These are phyloP conservation scores for Cystofilobasidium bisporidii DNA, from an alignment of 768 basidiomycete genomes.

Conservation along the genomic window DNA sequence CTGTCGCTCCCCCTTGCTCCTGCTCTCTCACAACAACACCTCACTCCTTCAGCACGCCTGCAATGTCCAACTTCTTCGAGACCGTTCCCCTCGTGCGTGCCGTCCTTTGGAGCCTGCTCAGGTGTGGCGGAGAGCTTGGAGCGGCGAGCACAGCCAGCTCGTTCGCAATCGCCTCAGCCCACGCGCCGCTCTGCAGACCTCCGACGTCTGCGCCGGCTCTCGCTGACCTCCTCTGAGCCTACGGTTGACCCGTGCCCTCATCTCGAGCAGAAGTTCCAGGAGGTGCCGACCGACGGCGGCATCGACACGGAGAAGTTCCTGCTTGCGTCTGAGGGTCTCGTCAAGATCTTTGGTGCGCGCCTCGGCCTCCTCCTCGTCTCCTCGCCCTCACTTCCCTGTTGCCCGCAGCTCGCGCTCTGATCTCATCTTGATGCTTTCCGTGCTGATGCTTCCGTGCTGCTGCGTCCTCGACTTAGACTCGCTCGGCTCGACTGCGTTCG, in stretches of 20 bases:
- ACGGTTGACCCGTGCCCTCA: no score
- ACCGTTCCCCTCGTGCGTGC: conserved; percentile 31
- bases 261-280: conserved; percentile 76
- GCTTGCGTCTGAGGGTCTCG: conserved; percentile 77
- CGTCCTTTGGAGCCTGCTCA: background rate
- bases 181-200: background rate
- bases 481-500: conserved; percentile 74
- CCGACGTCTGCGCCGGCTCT: background rate
- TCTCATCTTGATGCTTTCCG: no score
- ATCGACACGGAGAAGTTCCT: conserved; percentile 81
- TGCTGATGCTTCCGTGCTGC: no score
- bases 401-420: no score
- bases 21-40: background rate
- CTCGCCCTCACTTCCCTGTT: no score
- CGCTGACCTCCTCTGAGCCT: no score
- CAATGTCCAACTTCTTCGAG: conserved; percentile 35
- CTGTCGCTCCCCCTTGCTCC: background rate
- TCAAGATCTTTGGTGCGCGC: conserved; percentile 82
- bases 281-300: conserved; percentile 77
- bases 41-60: background rate
- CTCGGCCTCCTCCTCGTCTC: no score
- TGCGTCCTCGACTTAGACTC: no score
- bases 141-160: no score
- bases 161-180: background rate
- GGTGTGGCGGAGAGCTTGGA: no score